phyloP scores from a whole-genome alignment of 352 stramenopile species.

The Sclerospora graminicola region DNA sequence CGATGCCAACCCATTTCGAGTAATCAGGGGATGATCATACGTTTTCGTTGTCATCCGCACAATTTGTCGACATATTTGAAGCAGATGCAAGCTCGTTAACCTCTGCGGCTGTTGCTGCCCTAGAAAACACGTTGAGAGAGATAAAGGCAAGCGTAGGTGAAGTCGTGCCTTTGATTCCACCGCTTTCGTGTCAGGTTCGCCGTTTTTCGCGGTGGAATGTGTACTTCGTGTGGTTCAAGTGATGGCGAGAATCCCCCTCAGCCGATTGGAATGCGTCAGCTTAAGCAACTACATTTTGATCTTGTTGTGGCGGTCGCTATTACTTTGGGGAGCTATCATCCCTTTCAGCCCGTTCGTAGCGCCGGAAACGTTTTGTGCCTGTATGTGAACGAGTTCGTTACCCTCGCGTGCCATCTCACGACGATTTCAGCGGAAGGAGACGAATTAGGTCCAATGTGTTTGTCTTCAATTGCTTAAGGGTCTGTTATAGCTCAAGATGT shows the following conservation, averaged over 20 bases:
- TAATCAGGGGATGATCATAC: conserved; percentile 8
- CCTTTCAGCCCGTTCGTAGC: conserved; percentile 4
- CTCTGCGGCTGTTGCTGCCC: conserved; percentile 31
- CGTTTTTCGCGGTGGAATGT: conserved; percentile 68
- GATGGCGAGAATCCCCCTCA: conserved; percentile 19
- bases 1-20: conserved; percentile 5
- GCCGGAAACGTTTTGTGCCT: conserved; percentile 68
- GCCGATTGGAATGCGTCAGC: conserved; percentile 7
- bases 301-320: conserved; percentile 33
- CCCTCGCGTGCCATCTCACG: conserved; percentile 64
- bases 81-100: conserved; percentile 19
- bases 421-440: conserved; percentile 57
- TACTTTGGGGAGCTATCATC: conserved; percentile 30
- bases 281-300: conserved; percentile 56
- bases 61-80: conserved; percentile 12
- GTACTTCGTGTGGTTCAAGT: conserved; percentile 69
- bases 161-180: conserved; percentile 47
- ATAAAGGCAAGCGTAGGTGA: conserved; percentile 58
- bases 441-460: conserved; percentile 65
- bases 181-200: conserved; percentile 62
- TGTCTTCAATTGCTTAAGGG: conserved; percentile 62
- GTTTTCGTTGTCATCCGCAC: conserved; percentile 11
- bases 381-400: conserved; percentile 85
- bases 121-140: conserved; percentile 57
- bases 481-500: no score